phyloP scores from a whole-genome alignment of 2,329 filamentous ascomycete species.

The Teratosphaeria epicoccoides region DNA sequence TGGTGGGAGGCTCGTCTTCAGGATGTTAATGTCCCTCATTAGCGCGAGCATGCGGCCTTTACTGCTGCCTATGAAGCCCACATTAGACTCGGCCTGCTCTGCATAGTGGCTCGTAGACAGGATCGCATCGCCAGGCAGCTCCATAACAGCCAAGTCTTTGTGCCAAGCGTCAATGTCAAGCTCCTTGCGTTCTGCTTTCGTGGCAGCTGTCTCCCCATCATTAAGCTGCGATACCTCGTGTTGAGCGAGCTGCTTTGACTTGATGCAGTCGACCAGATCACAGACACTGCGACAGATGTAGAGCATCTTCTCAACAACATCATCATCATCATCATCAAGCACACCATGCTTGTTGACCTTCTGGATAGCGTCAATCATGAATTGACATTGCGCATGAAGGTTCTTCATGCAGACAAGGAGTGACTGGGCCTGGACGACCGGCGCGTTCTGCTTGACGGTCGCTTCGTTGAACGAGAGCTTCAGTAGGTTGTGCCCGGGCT shows the following conservation, averaged over 20 bases:
- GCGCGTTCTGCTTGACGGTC: conserved; percentile 3
- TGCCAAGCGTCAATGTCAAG: conserved; percentile 14
- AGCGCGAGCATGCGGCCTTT: conserved; percentile 40
- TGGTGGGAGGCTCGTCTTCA: conserved; percentile 38
- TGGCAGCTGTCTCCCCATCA: background rate
- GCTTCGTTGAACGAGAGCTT: conserved; percentile 23
- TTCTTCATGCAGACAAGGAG: conserved; percentile 21
- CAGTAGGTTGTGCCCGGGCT: conserved; percentile 27
- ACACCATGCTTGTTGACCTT: conserved; percentile 14
- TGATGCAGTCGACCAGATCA: background rate
- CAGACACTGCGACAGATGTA: conserved; percentile 1
- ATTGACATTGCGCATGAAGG: conserved; percentile 24
- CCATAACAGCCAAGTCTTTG: conserved; percentile 26
- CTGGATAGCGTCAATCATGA: conserved; percentile 18
- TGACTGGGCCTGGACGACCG: conserved; percentile 12
- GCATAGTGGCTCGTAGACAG: conserved; percentile 19
- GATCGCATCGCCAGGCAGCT: conserved; percentile 30
- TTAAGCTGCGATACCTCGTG: background rate
- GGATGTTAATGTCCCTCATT: conserved; percentile 45
- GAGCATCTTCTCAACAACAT: conserved; percentile 2
- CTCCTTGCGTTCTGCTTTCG: background rate
- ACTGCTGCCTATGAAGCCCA: conserved; percentile 3
- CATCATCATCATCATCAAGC: conserved; percentile 1
- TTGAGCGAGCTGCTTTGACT: background rate
- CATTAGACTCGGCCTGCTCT: conserved; percentile 6